Percentiles rank a stretch among this genome's conserved stretches.
Evolutionary conservation across 1,284 basidiomycete genomes (phyloP).

Genomic region (Athelia sp.): DNA sequence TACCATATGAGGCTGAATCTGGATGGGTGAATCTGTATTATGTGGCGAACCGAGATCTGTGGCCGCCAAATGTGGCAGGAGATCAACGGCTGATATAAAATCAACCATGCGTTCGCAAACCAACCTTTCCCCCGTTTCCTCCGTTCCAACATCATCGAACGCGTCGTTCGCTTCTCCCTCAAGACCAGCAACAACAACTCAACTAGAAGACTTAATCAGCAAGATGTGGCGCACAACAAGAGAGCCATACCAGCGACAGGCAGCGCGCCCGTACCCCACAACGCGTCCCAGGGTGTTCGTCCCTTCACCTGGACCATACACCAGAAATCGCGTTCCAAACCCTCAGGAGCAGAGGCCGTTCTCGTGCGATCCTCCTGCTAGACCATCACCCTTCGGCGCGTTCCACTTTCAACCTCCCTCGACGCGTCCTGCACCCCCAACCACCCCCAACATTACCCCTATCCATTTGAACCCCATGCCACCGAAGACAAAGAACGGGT

Average conservation of each 20-base stretch:
- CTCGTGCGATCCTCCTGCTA: neutral
- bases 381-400: neutral
- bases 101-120: no score
- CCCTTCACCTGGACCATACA: neutral
- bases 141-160: no score
- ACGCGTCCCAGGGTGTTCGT: neutral
- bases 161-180: neutral
- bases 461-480: neutral
- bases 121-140: no score
- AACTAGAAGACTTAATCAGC: neutral
- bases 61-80: no score
- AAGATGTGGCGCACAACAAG: neutral
- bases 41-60: no score
- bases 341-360: neutral
- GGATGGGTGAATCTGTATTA: no score
- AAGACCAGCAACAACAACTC: neutral
- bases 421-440: neutral
- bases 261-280: neutral
- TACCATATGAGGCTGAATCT: no score
- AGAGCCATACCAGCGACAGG: neutral
- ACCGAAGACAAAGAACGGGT: neutral
- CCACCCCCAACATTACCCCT: neutral
- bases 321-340: neutral
- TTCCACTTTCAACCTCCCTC: neutral
- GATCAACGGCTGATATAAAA: no score